Base-by-base conservation (phyloP, 2,329 filamentous ascomycete species). In the Colletotrichum higginsianum region DNA sequence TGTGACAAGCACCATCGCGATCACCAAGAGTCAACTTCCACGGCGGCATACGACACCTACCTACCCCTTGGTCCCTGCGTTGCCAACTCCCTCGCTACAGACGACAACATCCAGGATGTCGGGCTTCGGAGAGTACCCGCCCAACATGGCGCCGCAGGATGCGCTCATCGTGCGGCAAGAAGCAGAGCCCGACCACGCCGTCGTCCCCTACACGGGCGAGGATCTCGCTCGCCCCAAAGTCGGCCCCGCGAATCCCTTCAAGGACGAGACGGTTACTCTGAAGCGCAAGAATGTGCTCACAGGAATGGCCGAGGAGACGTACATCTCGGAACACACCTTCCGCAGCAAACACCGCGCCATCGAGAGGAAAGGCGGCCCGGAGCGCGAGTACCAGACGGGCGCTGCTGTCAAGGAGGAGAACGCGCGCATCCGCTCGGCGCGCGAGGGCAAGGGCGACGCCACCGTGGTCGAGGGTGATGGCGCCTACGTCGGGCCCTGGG, bases 401-500 rank as follows among this genome's bases (percentile, higher is more conserved):
- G 78, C 80, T 23, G 82, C 91, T 15, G 85, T 89, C 38, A 98
- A 97, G 81, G 93, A 93, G 74, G 89, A 91, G 67, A 91, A 92
- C 6, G 90, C 90, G 47, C 86, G 85, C 70, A 84, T 94, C 80
- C 87, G 92, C 58, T 86, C 91, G n/a, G 93, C 92, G 76, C 88
- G 96, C 72, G 95, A 98, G 81, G 90, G 86, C 75, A 98, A 96
- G 79, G 96, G 96, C 58, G 91, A 96, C 79, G 90, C 94, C 52
- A 90, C 91, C 21, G 88, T 98, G 49, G 92, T 95, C 0, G 95
- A 98, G 77, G 96, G 96, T 0, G 91, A 94, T 9, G 92, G 92
- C 65, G 92, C 95, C 56, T 99, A 99, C 81, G 89, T 97, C 47
- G 97, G 97, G 0, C 97, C 96, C 0, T 99, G 97, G 97, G 97